Evolutionary conservation across 1,284 basidiomycete species (phyloP), one percentile per base, ranked within the genome.

Genomic region (Tylopilus sp.): DNA sequence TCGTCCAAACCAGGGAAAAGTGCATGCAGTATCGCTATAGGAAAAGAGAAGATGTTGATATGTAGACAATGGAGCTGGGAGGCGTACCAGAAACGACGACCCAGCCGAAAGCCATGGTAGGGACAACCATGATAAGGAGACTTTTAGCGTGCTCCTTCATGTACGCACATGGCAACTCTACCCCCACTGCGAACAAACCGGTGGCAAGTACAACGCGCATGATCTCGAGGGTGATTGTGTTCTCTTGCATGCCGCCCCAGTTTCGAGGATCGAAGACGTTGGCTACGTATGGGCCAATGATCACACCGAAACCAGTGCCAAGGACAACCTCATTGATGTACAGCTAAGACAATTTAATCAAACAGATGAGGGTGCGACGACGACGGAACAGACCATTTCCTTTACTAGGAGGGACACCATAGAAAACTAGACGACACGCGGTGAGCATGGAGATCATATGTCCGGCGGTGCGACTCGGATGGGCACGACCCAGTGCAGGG

Each of bases 281-380:
- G 21, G 85, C 80, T 42, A 76, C 82, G 55, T 92, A 77, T 0
- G 92, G 93, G 0, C 92, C 86, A 52, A 86, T 77, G 40, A 81
- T 57, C 50, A 91, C 76, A 0, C 89, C 86, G 43, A 88, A 90
- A 1, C 78, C 74, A 0, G 92, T 94, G 3, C 93, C 92, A 35
- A 97, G 82, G 30, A 94, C 86, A 21, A 95, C 93, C 74, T 97
- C 95, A 59, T 93, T 95, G 57, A 97, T 83, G 65, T 89, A 96
- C 4, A 96, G 65, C 74, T 86, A 52, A 3, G 23, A 39, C 9
- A n/a, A 6, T 8, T 42, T 44, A 13, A 38, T 18, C 28, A 3
- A 29, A 37, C 18, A 9, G 18, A 44, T 15, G 25, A 21, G 10
- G 43, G 6, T 18, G 21, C 1, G 19, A 37, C 10, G 15, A 39